Evolutionary conservation across 1,284 basidiomycete genomes (phyloP).

Genomic region (Tylopilus microsporus): DNA sequence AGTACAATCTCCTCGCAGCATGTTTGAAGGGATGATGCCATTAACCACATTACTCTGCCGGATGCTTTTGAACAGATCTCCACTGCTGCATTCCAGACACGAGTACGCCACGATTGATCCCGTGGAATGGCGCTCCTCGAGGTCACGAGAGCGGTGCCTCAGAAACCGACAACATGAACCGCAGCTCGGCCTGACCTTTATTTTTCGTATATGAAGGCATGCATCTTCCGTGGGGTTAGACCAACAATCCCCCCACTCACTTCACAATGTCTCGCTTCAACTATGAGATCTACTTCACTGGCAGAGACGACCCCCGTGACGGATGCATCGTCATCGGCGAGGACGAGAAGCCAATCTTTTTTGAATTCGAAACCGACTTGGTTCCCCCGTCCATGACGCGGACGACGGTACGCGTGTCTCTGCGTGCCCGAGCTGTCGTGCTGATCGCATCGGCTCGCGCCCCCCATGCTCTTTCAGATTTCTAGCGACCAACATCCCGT

Average conservation of each 20-base stretch:
- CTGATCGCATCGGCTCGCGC: background rate
- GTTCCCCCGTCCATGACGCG: slow-evolving; percentile 31
- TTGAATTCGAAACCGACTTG: slow-evolving; percentile 56
- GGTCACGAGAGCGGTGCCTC: slow-evolving; percentile 43
- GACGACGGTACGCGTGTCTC: slow-evolving; percentile 46
- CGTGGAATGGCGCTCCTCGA: slow-evolving; percentile 41
- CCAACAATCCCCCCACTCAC: background rate
- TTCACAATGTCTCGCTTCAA: slow-evolving; percentile 31
- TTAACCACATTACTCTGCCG: slow-evolving; percentile 5
- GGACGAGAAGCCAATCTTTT: slow-evolving; percentile 55
- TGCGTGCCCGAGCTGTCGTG: background rate
- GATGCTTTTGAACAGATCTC: slow-evolving; percentile 22
- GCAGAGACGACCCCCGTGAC: slow-evolving; percentile 58
- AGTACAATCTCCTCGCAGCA: slow-evolving; percentile 11
- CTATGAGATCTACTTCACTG: slow-evolving; percentile 65
- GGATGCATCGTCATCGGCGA: slow-evolving; percentile 64
- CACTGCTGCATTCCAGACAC: background rate
- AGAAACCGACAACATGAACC: slow-evolving; percentile 8
- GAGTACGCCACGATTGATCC: slow-evolving; percentile 45
- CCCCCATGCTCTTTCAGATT: slow-evolving; percentile 27
- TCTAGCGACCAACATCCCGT: slow-evolving; percentile 50
- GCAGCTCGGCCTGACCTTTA: slow-evolving; percentile 1
- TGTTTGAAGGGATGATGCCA: slow-evolving; percentile 8
- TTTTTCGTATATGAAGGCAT: slow-evolving; percentile 31
- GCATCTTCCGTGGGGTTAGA: slow-evolving; percentile 6